Percentiles rank a stretch among this genome's conserved stretches.
Conservation (phyloP, 345 rosid genomes). For the Mangifera indica region DNA sequence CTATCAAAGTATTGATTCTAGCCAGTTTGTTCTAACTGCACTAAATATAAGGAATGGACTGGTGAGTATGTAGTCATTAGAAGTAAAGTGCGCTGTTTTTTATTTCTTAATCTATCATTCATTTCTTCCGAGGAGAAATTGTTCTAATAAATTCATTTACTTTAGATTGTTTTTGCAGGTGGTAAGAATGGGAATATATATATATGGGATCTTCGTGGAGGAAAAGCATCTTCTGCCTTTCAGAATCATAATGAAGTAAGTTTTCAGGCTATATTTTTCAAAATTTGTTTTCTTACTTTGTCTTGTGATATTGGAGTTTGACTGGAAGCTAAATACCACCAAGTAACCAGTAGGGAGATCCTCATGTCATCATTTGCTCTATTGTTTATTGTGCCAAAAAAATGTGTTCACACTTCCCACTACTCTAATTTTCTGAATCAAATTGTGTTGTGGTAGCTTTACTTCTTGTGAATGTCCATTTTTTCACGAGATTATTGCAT, state of each 20-base stretch:
- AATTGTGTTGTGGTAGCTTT: background rate
- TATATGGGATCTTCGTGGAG: slow-evolving; percentile 94
- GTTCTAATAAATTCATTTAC: slow-evolving; percentile 16
- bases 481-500: background rate
- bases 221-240: slow-evolving; percentile 62
- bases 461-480: background rate
- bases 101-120: background rate
- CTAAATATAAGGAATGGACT: background rate
- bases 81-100: background rate
- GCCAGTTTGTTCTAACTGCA: background rate
- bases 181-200: slow-evolving; percentile 67
- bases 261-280: background rate
- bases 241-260: slow-evolving; percentile 67
- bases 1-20: background rate
- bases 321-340: background rate
- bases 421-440: background rate
- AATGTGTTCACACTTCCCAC: background rate
- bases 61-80: background rate
- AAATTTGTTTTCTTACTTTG: slow-evolving; percentile 4
- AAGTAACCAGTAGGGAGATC: background rate
- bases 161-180: slow-evolving; percentile 73
- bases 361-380: background rate
- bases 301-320: background rate
- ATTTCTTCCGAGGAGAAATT: slow-evolving; percentile 15
- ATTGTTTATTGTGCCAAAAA: background rate